Conservation (phyloP, 1,284 basidiomycete genomes). For the Ceratobasidium papillatum region DNA sequence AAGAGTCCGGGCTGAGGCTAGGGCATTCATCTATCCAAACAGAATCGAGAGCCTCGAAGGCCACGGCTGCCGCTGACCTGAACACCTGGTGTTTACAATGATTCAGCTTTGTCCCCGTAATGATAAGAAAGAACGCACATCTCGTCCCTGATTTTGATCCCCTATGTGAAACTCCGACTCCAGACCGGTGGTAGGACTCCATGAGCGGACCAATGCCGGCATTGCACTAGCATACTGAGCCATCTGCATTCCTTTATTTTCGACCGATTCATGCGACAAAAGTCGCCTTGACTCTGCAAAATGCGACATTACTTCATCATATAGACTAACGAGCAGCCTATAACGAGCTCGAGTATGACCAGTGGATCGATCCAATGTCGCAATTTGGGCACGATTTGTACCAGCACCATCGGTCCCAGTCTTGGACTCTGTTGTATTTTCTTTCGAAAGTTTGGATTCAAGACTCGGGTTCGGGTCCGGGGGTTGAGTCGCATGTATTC, state of each 20-base stretch:
- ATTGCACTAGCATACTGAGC: neutral
- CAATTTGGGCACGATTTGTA: neutral
- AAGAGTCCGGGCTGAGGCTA: neutral
- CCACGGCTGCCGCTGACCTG: neutral
- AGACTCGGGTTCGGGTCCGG: neutral
- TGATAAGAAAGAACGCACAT: neutral
- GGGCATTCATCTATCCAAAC: constrained; percentile 12
- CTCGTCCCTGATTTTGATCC: neutral
- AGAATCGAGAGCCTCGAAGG: neutral
- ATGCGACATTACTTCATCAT: neutral
- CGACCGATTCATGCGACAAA: neutral
- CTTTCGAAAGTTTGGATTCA: neutral
- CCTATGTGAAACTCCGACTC: too few relatives aligned
- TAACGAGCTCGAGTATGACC: neutral
- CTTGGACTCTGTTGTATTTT: neutral
- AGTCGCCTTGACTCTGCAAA: neutral
- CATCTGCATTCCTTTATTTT: neutral
- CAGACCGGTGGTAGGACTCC: too few relatives aligned
- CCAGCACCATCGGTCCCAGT: neutral
- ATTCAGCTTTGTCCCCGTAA: too few relatives aligned
- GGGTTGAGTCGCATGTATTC: neutral
- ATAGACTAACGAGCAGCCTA: neutral
- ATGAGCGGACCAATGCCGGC: neutral
- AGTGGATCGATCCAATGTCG: too few relatives aligned
- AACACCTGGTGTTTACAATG: too few relatives aligned